A percentile compares a stretch with the other conserved stretches of the same genome.
These are phyloP conservation scores for Nigrospora oryzae DNA, from an alignment of 2,329 filamentous ascomycete genomes.

Conservation along the genomic window DNA sequence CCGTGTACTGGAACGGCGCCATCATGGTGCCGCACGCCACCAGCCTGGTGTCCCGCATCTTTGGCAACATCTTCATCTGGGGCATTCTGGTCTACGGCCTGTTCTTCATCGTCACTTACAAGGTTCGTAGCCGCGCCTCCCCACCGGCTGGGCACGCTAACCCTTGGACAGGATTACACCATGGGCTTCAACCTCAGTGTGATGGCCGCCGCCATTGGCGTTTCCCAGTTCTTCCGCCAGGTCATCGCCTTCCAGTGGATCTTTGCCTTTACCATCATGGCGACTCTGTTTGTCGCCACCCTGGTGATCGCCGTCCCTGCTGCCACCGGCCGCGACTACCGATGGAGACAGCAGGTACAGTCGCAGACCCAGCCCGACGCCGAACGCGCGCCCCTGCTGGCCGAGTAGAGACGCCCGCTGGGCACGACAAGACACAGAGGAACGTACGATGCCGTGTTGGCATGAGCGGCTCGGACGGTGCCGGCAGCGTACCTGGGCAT, in stretches of 20 bases:
- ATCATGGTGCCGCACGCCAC: slow-evolving; percentile 66
- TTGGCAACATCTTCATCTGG: slow-evolving; percentile 87
- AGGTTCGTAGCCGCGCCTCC: slow-evolving; percentile 35
- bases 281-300: slow-evolving; percentile 61
- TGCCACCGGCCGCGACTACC: slow-evolving; percentile 49
- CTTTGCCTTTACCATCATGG: slow-evolving; percentile 80
- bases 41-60: slow-evolving; percentile 61
- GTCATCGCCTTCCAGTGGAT: slow-evolving; percentile 83
- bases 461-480: too few relatives aligned
- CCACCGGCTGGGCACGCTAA: too few relatives aligned
- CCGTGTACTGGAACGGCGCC: slow-evolving; percentile 83
- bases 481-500: too few relatives aligned
- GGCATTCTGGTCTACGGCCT: slow-evolving; percentile 66
- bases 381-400: slow-evolving; percentile 55
- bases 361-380: slow-evolving; percentile 34
- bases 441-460: too few relatives aligned
- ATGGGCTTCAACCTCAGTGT: slow-evolving; percentile 74
- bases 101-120: slow-evolving; percentile 67
- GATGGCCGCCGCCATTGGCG: slow-evolving; percentile 64
- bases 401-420: slow-evolving; percentile 21
- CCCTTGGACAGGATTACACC: slow-evolving; percentile 49
- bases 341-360: slow-evolving; percentile 33
- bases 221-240: slow-evolving; percentile 67
- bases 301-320: slow-evolving; percentile 56
- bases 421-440: too few relatives aligned